These are phyloP conservation scores for Plasmodium coatneyi DNA, from an alignment of 169 alveolate species.

Conservation along the genomic window DNA sequence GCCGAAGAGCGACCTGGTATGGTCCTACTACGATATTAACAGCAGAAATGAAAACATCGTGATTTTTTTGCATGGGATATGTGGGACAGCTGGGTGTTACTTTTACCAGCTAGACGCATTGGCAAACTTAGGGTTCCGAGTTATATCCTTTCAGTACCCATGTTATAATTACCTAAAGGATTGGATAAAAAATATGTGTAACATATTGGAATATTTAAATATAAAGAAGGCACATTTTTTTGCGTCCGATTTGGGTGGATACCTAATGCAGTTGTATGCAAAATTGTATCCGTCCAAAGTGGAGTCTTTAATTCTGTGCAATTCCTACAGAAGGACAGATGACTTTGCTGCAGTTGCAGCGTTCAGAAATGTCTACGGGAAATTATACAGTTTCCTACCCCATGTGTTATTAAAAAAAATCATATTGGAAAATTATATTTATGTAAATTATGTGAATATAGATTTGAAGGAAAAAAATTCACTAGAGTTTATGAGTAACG, in stretches of 20 bases:
- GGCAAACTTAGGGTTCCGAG: slow-evolving; percentile 80
- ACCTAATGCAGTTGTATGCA: slow-evolving; percentile 82
- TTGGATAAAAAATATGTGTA: slow-evolving; percentile 82
- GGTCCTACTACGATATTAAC: slow-evolving; percentile 83
- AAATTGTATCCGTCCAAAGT: slow-evolving; percentile 80
- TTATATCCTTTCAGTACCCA: slow-evolving; percentile 86
- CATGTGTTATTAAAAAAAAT: slow-evolving; percentile 80
- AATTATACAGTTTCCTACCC: slow-evolving; percentile 79
- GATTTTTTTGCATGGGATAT: slow-evolving; percentile 84
- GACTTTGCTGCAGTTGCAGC: slow-evolving; percentile 80
- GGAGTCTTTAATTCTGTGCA: slow-evolving; percentile 78
- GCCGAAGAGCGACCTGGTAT: slow-evolving; percentile 83
- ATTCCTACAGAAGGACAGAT: slow-evolving; percentile 84
- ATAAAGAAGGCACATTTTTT: slow-evolving; percentile 80
- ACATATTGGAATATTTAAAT: slow-evolving; percentile 82
- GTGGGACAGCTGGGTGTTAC: slow-evolving; percentile 88
- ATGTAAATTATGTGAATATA: slow-evolving; percentile 29
- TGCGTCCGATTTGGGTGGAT: slow-evolving; percentile 86
- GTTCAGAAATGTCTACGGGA: slow-evolving; percentile 81
- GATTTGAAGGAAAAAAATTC: slow-evolving; percentile 81
- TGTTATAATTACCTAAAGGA: slow-evolving; percentile 80
- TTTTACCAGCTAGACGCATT: slow-evolving; percentile 78
- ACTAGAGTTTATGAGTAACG: slow-evolving; percentile 84
- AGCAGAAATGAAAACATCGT: slow-evolving; percentile 55
- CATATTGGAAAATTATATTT: slow-evolving; percentile 80